Percentiles rank a stretch among this genome's conserved stretches.
These are phyloP conservation scores for Xylaria scruposa DNA, from an alignment of 495 filamentous ascomycete genomes.

Conservation along the genomic window DNA sequence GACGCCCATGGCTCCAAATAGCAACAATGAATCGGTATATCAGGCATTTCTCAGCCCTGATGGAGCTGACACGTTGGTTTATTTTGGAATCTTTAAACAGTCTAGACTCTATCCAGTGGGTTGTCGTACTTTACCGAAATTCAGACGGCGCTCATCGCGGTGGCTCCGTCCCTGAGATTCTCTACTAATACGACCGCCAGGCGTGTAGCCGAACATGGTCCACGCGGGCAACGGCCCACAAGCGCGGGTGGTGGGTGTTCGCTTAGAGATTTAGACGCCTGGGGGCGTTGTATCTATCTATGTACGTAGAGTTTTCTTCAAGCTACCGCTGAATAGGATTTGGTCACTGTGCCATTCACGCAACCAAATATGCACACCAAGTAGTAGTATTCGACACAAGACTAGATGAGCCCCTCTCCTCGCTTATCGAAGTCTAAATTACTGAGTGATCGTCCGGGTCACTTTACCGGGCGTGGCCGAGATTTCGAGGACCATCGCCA, in stretches of 20 bases:
- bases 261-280: constrained; percentile 27
- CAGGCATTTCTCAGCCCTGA: constrained; percentile 21
- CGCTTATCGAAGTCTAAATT: constrained; percentile 29
- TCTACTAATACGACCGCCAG: constrained; percentile 1
- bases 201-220: constrained; percentile 10
- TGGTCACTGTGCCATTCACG: constrained; percentile 3
- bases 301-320: neutral
- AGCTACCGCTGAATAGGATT: constrained; percentile 7
- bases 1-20: constrained; percentile 26
- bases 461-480: constrained; percentile 16
- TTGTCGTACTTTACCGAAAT: constrained; percentile 18
- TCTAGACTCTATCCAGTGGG: constrained; percentile 19
- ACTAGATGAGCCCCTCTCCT: constrained; percentile 14
- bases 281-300: neutral
- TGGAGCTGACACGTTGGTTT: constrained; percentile 17
- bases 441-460: constrained; percentile 15
- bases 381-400: constrained; percentile 9
- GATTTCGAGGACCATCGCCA: neutral
- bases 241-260: constrained; percentile 22
- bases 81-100: constrained; percentile 12
- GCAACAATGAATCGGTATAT: constrained; percentile 18
- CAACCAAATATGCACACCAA: constrained; percentile 5
- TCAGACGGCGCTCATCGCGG: neutral
- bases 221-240: constrained; percentile 10
- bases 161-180: constrained; percentile 8